Conservation (phyloP, 2,329 filamentous ascomycete species). For the Colletotrichum spinosum region DNA sequence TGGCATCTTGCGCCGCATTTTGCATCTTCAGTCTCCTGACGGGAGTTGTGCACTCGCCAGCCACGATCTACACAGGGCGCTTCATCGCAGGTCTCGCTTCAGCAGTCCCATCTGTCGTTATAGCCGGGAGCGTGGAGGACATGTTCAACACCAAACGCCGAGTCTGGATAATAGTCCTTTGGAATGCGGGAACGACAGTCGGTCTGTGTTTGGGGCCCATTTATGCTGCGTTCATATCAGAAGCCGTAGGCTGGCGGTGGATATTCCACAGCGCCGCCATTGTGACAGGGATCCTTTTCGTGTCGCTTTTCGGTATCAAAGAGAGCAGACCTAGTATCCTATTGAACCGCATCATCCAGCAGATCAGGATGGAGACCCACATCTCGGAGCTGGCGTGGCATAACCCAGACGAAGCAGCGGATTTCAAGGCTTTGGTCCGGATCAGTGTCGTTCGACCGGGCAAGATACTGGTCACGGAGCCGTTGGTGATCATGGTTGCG, state of each 20-base stretch:
- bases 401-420: conserved; percentile 53
- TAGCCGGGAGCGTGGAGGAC: conserved; percentile 61
- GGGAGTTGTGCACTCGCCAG: conserved; percentile 49
- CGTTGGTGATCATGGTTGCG: conserved; percentile 56
- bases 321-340: conserved; percentile 59
- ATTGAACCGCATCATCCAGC: conserved; percentile 43
- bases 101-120: conserved; percentile 59
- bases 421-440: conserved; percentile 50
- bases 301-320: conserved; percentile 50
- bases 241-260: conserved; percentile 55
- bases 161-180: conserved; percentile 59
- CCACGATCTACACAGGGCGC: conserved; percentile 53
- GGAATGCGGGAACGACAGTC: conserved; percentile 55
- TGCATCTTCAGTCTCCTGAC: conserved; percentile 51
- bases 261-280: conserved; percentile 56
- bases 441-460: conserved; percentile 54
- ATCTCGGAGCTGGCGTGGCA: conserved; percentile 41
- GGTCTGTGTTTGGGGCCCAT: conserved; percentile 58
- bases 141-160: conserved; percentile 58
- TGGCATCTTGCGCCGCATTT: conserved; percentile 47
- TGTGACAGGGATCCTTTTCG: conserved; percentile 47
- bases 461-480: conserved; percentile 57
- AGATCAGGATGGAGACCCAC: conserved; percentile 26
- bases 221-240: conserved; percentile 54
- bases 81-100: conserved; percentile 57